phyloP scores from a whole-genome alignment of 306 rosid species.

The Spatholobus suberectus region DNA sequence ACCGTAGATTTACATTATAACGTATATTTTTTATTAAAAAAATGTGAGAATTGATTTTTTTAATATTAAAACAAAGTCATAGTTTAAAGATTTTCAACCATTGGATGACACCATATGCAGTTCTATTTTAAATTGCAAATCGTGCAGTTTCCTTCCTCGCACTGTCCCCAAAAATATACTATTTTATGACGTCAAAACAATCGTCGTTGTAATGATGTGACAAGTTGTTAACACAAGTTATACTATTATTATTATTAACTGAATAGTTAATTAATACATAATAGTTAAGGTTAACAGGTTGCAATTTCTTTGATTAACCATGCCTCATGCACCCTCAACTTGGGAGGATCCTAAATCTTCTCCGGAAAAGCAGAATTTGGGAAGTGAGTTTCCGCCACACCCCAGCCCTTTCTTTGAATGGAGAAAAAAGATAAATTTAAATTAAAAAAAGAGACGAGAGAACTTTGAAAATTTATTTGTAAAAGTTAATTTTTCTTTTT shows the following conservation, averaged over 20 bases:
- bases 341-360: background rate
- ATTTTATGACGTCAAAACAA: background rate
- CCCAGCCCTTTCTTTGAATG: background rate
- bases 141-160: background rate
- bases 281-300: background rate
- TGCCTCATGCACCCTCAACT: too few relatives aligned
- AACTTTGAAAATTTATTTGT: too few relatives aligned
- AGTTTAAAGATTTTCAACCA: background rate
- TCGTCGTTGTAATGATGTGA: background rate
- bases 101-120: background rate
- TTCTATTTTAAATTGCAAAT: background rate
- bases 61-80: background rate
- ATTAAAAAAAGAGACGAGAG: too few relatives aligned
- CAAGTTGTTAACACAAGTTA: background rate
- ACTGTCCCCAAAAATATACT: too few relatives aligned
- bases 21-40: background rate
- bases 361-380: background rate
- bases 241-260: background rate
- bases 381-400: background rate
- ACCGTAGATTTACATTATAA: background rate
- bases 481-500: too few relatives aligned
- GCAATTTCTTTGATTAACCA: background rate
- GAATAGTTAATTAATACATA: background rate
- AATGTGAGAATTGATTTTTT: background rate
- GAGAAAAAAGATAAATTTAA: too few relatives aligned